These are phyloP conservation scores for Candida argentea DNA, from an alignment of 805 yeast species.

Conservation along the genomic window DNA sequence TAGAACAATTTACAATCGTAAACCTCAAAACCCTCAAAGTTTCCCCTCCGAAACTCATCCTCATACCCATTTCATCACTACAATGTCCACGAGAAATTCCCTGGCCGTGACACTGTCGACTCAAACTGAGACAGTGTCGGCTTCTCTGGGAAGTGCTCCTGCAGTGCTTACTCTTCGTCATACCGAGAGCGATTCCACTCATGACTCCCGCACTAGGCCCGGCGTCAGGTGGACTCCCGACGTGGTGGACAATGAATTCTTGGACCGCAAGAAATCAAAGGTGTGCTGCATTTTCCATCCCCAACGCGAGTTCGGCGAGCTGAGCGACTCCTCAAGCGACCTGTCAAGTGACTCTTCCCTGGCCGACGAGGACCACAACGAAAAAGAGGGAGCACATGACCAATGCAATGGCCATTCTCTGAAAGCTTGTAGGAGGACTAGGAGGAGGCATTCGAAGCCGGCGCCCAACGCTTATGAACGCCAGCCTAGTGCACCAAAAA, in stretches of 20 bases:
- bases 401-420: neutral
- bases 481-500: slow-evolving; percentile 77
- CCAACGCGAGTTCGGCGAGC: slow-evolving; percentile 48
- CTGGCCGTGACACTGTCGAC: no score
- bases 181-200: slow-evolving; percentile 1
- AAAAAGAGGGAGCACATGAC: slow-evolving; percentile 25
- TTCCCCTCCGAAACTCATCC: no score
- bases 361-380: slow-evolving; percentile 19
- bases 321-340: slow-evolving; percentile 13
- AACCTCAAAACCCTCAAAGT: no score
- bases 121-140: no score
- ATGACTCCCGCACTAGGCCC: slow-evolving; percentile 4
- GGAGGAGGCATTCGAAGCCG: slow-evolving; percentile 11
- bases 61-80: no score
- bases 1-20: no score
- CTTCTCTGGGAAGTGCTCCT: no score
- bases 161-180: slow-evolving; percentile 5
- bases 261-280: slow-evolving; percentile 84
- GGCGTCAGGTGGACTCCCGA: slow-evolving; percentile 79
- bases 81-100: neutral
- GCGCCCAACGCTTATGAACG: slow-evolving; percentile 80
- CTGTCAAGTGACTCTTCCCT: slow-evolving; percentile 19
- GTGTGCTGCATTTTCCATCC: slow-evolving; percentile 88
- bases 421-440: slow-evolving; percentile 11
- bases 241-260: slow-evolving; percentile 80